Evolutionary conservation across 257 asterid genomes (phyloP).

Genomic region (Fraxinus excelsior): DNA sequence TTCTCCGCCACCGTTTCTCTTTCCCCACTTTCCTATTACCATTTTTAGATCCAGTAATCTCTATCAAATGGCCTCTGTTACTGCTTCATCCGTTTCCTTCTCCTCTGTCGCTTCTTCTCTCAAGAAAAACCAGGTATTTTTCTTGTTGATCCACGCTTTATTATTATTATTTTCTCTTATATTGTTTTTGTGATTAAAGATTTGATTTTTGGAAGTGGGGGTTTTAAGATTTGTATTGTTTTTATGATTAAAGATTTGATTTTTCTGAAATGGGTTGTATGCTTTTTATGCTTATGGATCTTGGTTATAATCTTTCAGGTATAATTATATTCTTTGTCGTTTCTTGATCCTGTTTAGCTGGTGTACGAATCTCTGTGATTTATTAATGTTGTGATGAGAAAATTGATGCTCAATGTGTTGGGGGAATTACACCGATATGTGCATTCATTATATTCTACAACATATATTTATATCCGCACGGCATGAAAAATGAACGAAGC

Average conservation of each 20-base stretch:
- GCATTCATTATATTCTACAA: too few relatives aligned
- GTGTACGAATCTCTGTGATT: neutral
- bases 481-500: too few relatives aligned
- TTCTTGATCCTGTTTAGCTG: neutral
- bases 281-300: neutral
- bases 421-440: too few relatives aligned
- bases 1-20: conserved; percentile 13
- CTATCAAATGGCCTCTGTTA: conserved; percentile 10
- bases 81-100: conserved; percentile 7
- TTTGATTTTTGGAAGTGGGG: neutral
- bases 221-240: neutral
- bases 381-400: neutral
- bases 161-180: neutral
- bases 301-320: neutral
- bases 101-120: neutral
- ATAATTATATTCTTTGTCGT: neutral
- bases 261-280: neutral
- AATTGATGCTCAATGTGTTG: neutral
- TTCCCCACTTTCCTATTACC: neutral
- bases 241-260: neutral
- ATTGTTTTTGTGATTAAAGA: neutral
- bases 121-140: conserved; percentile 17
- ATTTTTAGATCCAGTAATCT: conserved; percentile 6
- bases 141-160: neutral
- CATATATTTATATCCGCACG: too few relatives aligned